Evolutionary conservation across 139 green algal genomes (phyloP).

Genomic region (Helicosporidium sp.): DNA sequence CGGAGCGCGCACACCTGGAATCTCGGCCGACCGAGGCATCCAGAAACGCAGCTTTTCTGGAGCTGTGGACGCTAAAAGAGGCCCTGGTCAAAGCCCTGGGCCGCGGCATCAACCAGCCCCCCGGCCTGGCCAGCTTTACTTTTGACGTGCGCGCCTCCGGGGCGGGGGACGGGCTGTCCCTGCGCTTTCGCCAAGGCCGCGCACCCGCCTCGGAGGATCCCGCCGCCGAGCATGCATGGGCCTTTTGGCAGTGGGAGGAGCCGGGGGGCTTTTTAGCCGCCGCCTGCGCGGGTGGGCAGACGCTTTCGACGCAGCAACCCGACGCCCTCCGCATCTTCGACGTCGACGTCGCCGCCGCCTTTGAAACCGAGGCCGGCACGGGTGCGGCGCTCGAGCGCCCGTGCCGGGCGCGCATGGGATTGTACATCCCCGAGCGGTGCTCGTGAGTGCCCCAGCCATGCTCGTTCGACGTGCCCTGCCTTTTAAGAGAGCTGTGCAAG

Average conservation of each 20-base stretch:
- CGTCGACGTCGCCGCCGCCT: too few relatives aligned
- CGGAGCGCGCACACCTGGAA: too few relatives aligned
- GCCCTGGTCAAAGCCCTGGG: slow-evolving; percentile 56
- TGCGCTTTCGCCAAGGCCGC: too few relatives aligned
- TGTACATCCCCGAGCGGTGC: too few relatives aligned
- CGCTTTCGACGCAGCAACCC: neutral
- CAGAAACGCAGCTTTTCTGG: slow-evolving; percentile 22
- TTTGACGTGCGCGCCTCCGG: slow-evolving; percentile 7
- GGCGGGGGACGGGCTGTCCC: too few relatives aligned
- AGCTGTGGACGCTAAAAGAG: slow-evolving; percentile 62
- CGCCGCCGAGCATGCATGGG: neutral
- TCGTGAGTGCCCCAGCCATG: too few relatives aligned
- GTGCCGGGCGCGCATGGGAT: too few relatives aligned
- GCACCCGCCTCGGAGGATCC: neutral
- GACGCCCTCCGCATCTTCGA: neutral
- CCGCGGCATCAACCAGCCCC: slow-evolving; percentile 33
- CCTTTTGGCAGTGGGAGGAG: neutral
- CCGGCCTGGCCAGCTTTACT: slow-evolving; percentile 38
- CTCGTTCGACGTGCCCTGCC: too few relatives aligned
- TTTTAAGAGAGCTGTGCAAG: too few relatives aligned
- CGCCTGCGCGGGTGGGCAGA: neutral
- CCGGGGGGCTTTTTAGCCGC: neutral
- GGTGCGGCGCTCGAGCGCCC: too few relatives aligned
- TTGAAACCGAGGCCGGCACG: too few relatives aligned
- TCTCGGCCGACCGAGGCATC: neutral